Conservation (phyloP, 2,329 filamentous ascomycete species). For the Coniochaeta prunicola region DNA sequence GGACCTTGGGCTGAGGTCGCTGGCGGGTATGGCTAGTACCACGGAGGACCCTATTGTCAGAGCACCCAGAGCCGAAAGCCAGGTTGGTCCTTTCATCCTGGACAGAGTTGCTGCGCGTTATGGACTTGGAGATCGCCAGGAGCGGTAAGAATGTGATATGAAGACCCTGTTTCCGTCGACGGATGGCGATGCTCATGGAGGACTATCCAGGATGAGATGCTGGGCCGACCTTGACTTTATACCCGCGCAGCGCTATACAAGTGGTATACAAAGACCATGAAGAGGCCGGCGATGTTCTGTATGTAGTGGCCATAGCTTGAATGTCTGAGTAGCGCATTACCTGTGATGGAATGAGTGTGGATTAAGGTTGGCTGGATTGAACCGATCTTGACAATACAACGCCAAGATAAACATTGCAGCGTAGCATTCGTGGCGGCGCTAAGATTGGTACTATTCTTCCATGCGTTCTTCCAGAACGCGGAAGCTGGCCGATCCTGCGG, state of each 20-base stretch:
- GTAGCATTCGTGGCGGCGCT: not conserved
- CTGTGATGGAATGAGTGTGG: not conserved
- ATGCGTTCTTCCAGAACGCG: not conserved
- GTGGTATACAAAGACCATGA: not conserved
- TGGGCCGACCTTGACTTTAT: not conserved
- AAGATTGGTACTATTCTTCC: not conserved
- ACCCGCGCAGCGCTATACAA: not conserved
- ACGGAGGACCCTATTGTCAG: not conserved
- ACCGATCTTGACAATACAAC: not conserved
- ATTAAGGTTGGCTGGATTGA: not conserved
- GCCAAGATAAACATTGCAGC: not conserved
- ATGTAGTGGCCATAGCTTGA: not conserved
- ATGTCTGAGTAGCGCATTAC: not conserved
- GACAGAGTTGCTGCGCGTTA: not conserved
- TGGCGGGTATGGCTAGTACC: not conserved
- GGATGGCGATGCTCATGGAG: not conserved
- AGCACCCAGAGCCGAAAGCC: not conserved
- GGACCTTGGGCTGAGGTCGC: not conserved
- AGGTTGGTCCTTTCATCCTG: not conserved
- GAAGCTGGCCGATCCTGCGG: not conserved
- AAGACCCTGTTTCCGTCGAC: not conserved
- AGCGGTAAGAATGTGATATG: not conserved
- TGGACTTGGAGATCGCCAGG: not conserved
- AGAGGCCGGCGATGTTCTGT: not conserved
- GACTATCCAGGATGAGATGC: not conserved